A percentile compares a stretch with the other conserved stretches of the same genome.
These are phyloP conservation scores for Osmanthus fragrans DNA, from an alignment of 257 asterid species.

Conservation along the genomic window DNA sequence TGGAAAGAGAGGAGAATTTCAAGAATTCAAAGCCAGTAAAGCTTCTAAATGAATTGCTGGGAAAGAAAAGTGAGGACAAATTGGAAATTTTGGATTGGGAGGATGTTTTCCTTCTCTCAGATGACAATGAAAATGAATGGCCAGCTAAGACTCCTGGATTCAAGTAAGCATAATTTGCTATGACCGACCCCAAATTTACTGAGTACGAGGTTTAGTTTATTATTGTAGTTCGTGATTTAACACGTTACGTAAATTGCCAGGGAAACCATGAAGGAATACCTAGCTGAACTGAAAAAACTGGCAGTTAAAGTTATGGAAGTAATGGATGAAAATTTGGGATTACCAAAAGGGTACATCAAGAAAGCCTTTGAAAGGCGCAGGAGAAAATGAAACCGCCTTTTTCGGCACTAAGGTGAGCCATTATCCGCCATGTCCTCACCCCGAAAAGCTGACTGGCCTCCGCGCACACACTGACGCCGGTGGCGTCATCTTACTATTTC, in stretches of 20 bases:
- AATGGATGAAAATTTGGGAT: conserved; percentile 79
- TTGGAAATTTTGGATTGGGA: conserved; percentile 78
- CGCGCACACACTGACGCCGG: conserved; percentile 97
- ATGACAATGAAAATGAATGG: conserved; percentile 62
- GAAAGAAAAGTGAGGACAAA: conserved; percentile 41
- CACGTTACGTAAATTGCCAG: conserved; percentile 32
- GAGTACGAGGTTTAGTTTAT: background rate
- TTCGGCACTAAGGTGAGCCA: conserved; percentile 93
- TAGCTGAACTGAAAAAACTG: conserved; percentile 61
- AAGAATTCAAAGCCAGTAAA: conserved; percentile 52
- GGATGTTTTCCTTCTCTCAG: conserved; percentile 77
- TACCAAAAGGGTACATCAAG: conserved; percentile 61
- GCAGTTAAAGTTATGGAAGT: conserved; percentile 56
- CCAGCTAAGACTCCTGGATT: conserved; percentile 52
- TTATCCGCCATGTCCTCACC: conserved; percentile 83
- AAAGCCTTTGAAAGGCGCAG: conserved; percentile 64
- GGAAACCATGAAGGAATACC: conserved; percentile 71
- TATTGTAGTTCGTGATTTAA: background rate
- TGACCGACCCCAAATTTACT: background rate
- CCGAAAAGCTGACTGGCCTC: conserved; percentile 63
- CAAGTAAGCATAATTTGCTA: conserved; percentile 41
- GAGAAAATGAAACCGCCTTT: conserved; percentile 44
- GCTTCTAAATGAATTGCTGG: conserved; percentile 45
- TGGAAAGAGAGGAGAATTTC: conserved; percentile 63
- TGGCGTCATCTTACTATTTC: conserved; percentile 77